These are phyloP conservation scores for Nitzschia palea DNA, from an alignment of 108 stramenopile species.

Conservation along the genomic window DNA sequence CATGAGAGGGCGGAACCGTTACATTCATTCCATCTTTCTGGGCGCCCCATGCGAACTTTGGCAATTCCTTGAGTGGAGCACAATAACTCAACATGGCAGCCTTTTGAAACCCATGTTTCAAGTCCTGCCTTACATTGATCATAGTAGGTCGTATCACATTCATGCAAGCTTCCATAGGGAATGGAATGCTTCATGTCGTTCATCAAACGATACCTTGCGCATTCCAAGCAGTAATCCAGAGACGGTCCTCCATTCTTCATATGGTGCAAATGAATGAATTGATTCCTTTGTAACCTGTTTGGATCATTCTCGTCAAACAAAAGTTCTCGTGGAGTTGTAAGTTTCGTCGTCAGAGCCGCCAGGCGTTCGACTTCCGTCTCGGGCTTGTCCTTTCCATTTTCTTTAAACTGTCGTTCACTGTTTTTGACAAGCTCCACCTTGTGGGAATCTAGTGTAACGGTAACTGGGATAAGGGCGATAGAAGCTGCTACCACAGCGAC, in stretches of 20 bases:
- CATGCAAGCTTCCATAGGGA: conserved; percentile 26
- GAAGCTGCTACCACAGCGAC: too few species aligned
- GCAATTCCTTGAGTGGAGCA: conserved; percentile 52
- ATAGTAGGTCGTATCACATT: conserved; percentile 27
- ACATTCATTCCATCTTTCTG: too few species aligned
- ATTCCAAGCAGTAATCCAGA: conserved; percentile 47
- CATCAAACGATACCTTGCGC: conserved; percentile 41
- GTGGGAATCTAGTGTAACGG: too few species aligned
- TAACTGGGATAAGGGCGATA: too few species aligned
- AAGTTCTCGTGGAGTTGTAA: background rate
- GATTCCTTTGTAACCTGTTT: too few species aligned
- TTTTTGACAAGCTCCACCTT: too few species aligned
- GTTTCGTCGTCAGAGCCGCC: background rate
- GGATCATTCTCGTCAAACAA: too few species aligned
- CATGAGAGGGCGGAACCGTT: background rate
- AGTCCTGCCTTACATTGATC: conserved; percentile 12
- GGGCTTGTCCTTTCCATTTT: too few species aligned
- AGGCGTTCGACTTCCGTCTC: too few species aligned
- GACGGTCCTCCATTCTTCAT: conserved; percentile 80
- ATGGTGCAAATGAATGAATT: conserved; percentile 76
- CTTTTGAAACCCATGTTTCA: conserved; percentile 2
- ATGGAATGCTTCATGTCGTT: background rate
- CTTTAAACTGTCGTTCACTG: too few species aligned
- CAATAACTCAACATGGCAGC: conserved; percentile 62
- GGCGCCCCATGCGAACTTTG: conserved; percentile 53